Evolutionary conservation across 2,329 filamentous ascomycete species (phyloP), one percentile per base, ranked within the genome.

Genomic region (Cyclaneusma minus): DNA sequence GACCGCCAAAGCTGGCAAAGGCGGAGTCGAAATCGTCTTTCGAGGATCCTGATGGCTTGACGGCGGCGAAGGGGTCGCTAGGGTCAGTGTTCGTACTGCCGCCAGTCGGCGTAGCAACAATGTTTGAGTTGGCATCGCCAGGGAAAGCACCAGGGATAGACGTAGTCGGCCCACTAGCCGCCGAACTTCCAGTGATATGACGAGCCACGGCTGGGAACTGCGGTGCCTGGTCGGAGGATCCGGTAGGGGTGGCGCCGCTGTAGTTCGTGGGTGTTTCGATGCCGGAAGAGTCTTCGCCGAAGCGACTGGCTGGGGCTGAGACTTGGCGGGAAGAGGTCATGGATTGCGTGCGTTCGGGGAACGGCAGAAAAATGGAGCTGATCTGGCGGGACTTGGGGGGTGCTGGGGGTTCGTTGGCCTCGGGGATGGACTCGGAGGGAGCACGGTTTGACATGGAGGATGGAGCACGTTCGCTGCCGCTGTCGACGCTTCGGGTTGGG

Each of bases 21-120:
- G 82, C 82, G 33, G 75, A 73, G 44, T 91, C 82, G 39, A 91
- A 89, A 40, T 89, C 82, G 25, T 80, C 73, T 54, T 83, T 83
- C 21, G 71, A 49, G 13, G 52, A 50, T 21, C 43, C 44, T 16
- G 54, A 58, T 7, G 54, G 54, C 50, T 69, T 71, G 28, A 58
- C 58, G 30, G 62, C 49, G 15, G 55, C 54, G 31, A 75, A 75
- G 5, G 66, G 59, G 37, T 68, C 65, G 11, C 36, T 29, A 24
- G 36, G 36, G 19, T 39, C 33, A 26, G 43, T 50, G 33, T 45
- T 51, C 22, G 51, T 52, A 34, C 55, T 58, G 29, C 60, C 49
- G 21, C 55, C 55, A 22, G 61, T 55, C 16, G 56, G 52, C 27
- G 60, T 62, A 16, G 55, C 50, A 30, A 61, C 52, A 22, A 63